A percentile compares a stretch with the other conserved stretches of the same genome.
These are phyloP conservation scores for Dipteronia sinensis DNA, from an alignment of 345 rosid species.

Conservation along the genomic window DNA sequence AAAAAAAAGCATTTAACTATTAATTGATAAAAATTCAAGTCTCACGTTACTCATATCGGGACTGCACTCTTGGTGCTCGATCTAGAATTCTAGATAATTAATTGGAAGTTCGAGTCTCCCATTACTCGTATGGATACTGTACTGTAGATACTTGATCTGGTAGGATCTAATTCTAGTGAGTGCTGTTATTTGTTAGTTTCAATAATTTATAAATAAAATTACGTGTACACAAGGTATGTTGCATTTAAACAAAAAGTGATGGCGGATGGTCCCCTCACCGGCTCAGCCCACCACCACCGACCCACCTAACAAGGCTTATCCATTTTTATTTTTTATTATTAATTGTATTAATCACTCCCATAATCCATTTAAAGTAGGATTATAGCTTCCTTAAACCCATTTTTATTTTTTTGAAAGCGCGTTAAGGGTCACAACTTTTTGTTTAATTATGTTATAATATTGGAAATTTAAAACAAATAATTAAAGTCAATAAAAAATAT, in stretches of 20 bases:
- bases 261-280: background rate
- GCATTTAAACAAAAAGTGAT: background rate
- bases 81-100: too few species aligned
- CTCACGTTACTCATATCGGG: too few species aligned
- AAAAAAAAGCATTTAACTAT: too few species aligned
- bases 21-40: too few species aligned
- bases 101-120: too few species aligned
- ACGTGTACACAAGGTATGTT: background rate
- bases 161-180: too few species aligned
- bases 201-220: background rate
- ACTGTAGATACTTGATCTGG: too few species aligned
- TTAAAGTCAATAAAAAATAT: background rate
- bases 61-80: too few species aligned
- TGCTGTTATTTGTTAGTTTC: too few species aligned
- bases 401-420: too few species aligned
- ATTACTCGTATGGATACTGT: too few species aligned
- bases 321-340: background rate
- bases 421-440: background rate
- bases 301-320: constrained; percentile 10
- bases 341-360: background rate
- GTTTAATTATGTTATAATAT: background rate
- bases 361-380: background rate
- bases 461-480: background rate
- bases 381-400: background rate
- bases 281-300: background rate